Conservation (phyloP, 345 rosid genomes). For the Eucalyptus cloeziana region DNA sequence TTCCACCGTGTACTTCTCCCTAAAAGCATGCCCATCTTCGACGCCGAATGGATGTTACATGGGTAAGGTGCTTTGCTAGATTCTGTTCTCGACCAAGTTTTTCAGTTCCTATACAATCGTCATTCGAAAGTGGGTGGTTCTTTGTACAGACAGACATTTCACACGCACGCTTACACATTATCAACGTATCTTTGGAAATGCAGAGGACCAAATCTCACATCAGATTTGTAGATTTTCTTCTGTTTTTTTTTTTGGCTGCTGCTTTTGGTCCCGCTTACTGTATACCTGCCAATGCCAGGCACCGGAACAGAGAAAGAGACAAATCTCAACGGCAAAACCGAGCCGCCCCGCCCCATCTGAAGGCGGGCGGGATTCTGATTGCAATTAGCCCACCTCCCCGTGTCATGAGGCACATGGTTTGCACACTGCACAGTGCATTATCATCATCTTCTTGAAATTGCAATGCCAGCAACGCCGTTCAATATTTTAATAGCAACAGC, state of each 20-base stretch:
- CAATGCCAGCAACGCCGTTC: neutral
- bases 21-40: neutral
- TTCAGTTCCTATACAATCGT: neutral
- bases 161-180: neutral
- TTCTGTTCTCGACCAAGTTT: neutral
- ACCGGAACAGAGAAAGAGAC: neutral
- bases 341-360: neutral
- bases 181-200: neutral
- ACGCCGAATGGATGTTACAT: neutral
- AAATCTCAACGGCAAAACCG: neutral
- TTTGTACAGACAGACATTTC: neutral
- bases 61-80: neutral
- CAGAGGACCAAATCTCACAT: neutral
- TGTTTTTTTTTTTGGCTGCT: fast-evolving
- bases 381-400: neutral
- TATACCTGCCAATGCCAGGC: neutral
- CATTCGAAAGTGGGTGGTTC: neutral
- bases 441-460: neutral
- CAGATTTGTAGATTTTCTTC: neutral
- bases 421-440: neutral
- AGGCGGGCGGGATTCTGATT: neutral
- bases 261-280: neutral
- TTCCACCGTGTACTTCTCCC: neutral
- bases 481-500: neutral
- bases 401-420: neutral